Evolutionary conservation across 768 basidiomycete genomes (phyloP), one percentile per base, ranked within the genome.

Genomic region (Tricholoma furcatifolium): DNA sequence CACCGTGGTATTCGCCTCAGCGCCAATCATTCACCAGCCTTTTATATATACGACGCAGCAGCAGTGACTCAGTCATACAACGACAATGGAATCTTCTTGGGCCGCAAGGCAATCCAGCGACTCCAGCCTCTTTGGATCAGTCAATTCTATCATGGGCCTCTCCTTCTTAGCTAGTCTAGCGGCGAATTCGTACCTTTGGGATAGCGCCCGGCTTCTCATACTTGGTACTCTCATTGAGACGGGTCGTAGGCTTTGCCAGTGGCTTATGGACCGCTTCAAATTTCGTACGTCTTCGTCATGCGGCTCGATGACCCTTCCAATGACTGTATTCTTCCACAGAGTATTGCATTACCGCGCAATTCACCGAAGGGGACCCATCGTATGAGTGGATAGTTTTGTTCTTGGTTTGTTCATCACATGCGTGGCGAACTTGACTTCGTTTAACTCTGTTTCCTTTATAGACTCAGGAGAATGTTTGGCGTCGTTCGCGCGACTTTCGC

Each of bases 311-410:
- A 1, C 31, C 12, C 14, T 34, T n/a, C 12, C 10, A 23, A 27
- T 6, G 8, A 32, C 42, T 42, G 21, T 43, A 6, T 50, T 21
- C 1, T 11, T 35, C 1, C 11, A 35, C 53, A 80, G 78, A 73
- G 47, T 76, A 73, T 47, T 72, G 69, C 2, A 68, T 78, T 7
- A 74, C 76, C 6, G 78, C 76, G 0, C 69, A 71, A 32, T 79
- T 81, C 52, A 62, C 65, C n/a, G 67, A 77, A 55, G 74, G 75
- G 9, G 78, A 80, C 54, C 76, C 74, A 0, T 67, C 75, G 1
- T 79, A 77, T 53, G 78, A 80, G 45, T 81, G 78, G 78, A 67
- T 81, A 6, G 58, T 76, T 1, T 62, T 71, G 8, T 75, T 76
- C 49, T 59, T 81, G 46, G 77, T 78, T 42, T 48, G 69, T 59